Evolutionary conservation across 1,284 basidiomycete species (phyloP).

Genomic region (Austroboletus olivaceoglutinosus): DNA sequence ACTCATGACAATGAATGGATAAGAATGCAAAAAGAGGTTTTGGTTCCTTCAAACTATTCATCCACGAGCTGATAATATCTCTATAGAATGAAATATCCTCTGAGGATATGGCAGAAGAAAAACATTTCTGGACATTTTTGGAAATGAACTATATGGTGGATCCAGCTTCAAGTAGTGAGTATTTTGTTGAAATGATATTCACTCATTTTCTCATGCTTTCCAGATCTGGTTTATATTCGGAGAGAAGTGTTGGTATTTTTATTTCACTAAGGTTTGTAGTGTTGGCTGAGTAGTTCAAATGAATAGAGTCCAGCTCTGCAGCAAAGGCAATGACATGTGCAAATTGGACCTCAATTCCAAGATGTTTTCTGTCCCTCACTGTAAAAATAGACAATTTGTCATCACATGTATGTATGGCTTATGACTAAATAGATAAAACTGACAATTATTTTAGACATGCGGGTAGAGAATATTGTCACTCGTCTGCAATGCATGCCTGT

Average conservation of each 20-base stretch:
- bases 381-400: neutral
- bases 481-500: neutral
- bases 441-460: neutral
- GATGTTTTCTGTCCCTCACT: no score
- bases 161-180: neutral
- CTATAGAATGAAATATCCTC: neutral
- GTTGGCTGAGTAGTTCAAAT: no score
- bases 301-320: no score
- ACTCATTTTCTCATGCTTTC: no score
- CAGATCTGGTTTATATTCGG: no score
- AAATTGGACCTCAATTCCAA: no score
- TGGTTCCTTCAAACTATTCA: neutral
- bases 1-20: constrained; percentile 3
- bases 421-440: neutral
- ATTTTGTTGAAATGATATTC: neutral
- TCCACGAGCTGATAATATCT: neutral
- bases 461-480: neutral
- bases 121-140: neutral
- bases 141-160: neutral
- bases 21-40: neutral
- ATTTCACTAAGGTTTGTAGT: no score
- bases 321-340: no score
- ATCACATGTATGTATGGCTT: neutral
- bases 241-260: no score
- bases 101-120: neutral